Evolutionary conservation across 495 filamentous ascomycete genomes (phyloP).

Genomic region (Neurospora pannonica): DNA sequence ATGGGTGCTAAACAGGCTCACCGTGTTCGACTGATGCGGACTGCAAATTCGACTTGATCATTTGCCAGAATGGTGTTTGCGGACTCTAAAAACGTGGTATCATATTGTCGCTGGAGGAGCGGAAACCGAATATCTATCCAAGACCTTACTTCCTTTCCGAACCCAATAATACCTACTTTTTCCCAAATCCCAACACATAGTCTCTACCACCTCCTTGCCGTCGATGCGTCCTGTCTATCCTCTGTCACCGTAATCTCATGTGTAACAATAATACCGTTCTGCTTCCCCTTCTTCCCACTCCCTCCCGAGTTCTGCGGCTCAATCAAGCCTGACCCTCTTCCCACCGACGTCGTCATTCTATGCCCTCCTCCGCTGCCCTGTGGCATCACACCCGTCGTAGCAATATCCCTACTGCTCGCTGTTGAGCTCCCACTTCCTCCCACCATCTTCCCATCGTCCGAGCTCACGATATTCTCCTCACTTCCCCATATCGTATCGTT

Average conservation of each 20-base stretch:
- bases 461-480: constrained; percentile 31
- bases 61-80: constrained; percentile 18
- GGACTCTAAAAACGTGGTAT: constrained; percentile 7
- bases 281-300: neutral
- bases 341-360: neutral
- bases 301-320: neutral
- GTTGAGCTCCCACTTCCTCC: neutral
- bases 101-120: neutral
- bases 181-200: neutral
- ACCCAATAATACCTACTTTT: neutral
- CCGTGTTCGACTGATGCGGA: constrained; percentile 14
- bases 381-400: neutral
- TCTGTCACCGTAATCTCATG: constrained; percentile 4
- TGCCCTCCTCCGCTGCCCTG: neutral
- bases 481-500: constrained; percentile 29
- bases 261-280: neutral
- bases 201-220: neutral
- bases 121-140: neutral
- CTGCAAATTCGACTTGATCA: constrained; percentile 15
- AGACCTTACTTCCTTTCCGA: neutral
- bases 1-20: constrained; percentile 2
- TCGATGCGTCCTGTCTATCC: neutral
- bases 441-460: neutral
- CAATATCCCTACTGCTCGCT: neutral
- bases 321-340: neutral